Base-by-base conservation (phyloP, 345 rosid species). In the Chamaenerion angustifolium region DNA sequence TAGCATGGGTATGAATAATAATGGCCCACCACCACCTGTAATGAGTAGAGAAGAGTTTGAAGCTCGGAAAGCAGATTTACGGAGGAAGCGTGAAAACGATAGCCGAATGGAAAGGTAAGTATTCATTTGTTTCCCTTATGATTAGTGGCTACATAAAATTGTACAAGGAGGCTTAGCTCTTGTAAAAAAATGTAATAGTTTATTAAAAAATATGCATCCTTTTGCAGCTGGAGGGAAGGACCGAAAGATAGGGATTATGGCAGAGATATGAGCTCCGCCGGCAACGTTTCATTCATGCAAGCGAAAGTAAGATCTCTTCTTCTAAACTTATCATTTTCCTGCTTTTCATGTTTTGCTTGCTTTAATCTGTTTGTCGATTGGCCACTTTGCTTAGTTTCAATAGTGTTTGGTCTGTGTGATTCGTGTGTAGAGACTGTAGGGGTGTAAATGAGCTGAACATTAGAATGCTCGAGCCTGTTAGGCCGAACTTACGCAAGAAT, bases 1-100 rank as follows among this genome's bases (percentile, higher is more conserved):
- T 53, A 90, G 90, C 31, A 83, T 78, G 80, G 88, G 90, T 21
- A 80, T 79, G 90, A 78, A 80, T 72, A 63, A 58, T 31, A 49
- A 25, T 25, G 40, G 4, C 16, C 40, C 8, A 41, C 77, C 74
- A 42, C 84, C 87, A 59, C 82, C 94, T n/a, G 68, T 79, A 56
- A 72, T 84, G 98, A 80, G 96, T 59, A 78, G 96, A 61, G 95
- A 87, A 54, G 95, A 92, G 68, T 78, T 77, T 41, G 90, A 82
- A 71, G 95, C 96, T 31, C 72, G 88, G 53, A 83, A 93, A 76
- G 86, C 94, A 64, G 88, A 79, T 66, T 60, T 88, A 70, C 67
- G 88, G 73, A 73, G 94, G 70, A 82, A 78, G 61, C 84, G 88
- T 49, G 96, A 87, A 60, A 82, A 67, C 46, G 95, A 84, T 66